Base-by-base conservation (phyloP, 2,329 filamentous ascomycete genomes). In the Talaromyces amestolkiae region DNA sequence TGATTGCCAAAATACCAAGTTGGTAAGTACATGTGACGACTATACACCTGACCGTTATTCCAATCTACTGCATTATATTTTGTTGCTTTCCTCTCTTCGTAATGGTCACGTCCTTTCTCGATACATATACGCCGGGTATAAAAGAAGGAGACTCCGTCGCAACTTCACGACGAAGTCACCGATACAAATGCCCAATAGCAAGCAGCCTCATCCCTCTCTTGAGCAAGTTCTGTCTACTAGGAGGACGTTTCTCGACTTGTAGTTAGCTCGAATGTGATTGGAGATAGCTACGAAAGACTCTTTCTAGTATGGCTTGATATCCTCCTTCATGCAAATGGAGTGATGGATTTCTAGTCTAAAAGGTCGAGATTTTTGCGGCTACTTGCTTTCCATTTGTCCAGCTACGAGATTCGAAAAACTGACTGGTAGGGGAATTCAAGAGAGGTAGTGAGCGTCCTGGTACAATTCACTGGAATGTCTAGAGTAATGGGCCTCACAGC, bases 161-260 rank as follows among this genome's bases (percentile, higher is more conserved):
- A n/a, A 22, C 72, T 70, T 72, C 69, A 76, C 84, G 83, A 80
- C 76, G 77, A 76, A 76, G 80, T 77, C 81, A 82, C 80, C 82
- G 85, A 87, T 87, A 87, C 85, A 83, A 81, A 74, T 83, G 80
- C 83, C 85, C 83, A 72, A 87, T 68, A 87, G 74, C 65, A 72
- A 83, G 41, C 31, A 54, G 22, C 22, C 27, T 64, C 58, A 24
- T 61, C 35, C 45, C 45, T 64, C 51, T 17, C 54, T 27, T 41
- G 24, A 39, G 45, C 17, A 53, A 27, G 39, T 51, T 45, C 41
- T 35, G n/a, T 53, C 22, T 58, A 35, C 24, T n/a, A 62, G 65
- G 47, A 66, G 58, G 61, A 64, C 51, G 61, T 66, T 63, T 19
- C n/a, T 63, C 61, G 17, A 66, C 27, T 63, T 63, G 64, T 35